Base-by-base conservation (phyloP, 345 rosid genomes). In the Eucalyptus marginata region DNA sequence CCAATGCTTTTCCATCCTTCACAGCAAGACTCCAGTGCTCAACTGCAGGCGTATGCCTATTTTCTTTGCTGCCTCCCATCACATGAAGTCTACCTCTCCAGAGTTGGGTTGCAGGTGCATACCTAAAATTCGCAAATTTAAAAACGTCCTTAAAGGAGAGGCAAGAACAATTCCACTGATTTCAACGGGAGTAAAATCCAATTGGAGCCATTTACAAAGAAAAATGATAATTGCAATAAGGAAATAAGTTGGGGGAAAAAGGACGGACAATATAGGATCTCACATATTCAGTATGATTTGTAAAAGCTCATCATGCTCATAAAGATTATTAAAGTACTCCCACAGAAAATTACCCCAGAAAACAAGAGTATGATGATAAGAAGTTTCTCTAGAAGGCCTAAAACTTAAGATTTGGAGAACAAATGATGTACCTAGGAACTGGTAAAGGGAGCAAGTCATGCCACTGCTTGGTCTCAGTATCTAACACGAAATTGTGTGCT, bases 1-100 rank as follows among this genome's bases (percentile, higher is more conserved):
- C 99, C 88, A 93, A 90, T 62, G 96, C 93, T 94, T 94, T 94
- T 86, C 99, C 99, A 89, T 97, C 96, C 92, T 95, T 96, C 11
- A 98, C 97, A 31, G 98, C 97, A 88, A 98, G 94, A 88, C 98
- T 97, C 98, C 98, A 97, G 88, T 97, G 98, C 88, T 96, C 98
- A 89, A 96, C 54, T 36, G 92, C 98, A 54, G 99, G 99, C 84
- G 98, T 97, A 92, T 95, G 93, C 56, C 99, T 91, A 88, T 97
- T 95, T 94, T 96, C 99, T 92, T 94, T 94, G 93, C 99, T 97
- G 83, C 99, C 99, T 91, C 98, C 99, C 99, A 97, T 97, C 91
- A 97, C 99, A 89, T 97, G 99, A 90, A 97, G 98, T 92, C 99
- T 95, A 58, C 99, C 99, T 94, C 95, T 96, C 99, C 98, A 98